A percentile compares a stretch with the other conserved stretches of the same genome.
Conservation (phyloP, 768 basidiomycete species). For the Mycena rosella region DNA sequence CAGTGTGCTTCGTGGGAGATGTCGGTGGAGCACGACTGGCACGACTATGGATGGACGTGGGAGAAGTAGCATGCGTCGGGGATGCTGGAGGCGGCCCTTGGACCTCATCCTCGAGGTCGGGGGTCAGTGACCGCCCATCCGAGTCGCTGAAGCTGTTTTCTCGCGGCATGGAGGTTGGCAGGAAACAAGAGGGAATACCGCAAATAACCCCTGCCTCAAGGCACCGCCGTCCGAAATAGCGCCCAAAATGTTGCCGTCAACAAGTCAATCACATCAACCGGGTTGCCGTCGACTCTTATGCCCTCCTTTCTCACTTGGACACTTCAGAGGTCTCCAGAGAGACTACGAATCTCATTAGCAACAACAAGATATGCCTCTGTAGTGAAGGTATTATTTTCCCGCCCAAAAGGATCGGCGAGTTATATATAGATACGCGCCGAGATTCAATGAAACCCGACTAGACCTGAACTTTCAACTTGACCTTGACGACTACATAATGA, state of each 20-base stretch:
- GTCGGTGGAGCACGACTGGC: constrained; percentile 34
- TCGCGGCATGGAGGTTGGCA: constrained; percentile 65
- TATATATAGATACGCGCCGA: too few species aligned
- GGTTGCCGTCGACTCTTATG: not conserved
- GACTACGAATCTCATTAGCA: too few species aligned
- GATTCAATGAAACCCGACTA: too few species aligned
- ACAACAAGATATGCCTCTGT: too few species aligned
- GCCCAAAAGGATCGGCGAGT: too few species aligned
- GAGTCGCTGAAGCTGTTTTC: constrained; percentile 78
- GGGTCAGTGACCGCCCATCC: constrained; percentile 74
- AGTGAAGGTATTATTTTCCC: too few species aligned
- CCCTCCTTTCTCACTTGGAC: too few species aligned
- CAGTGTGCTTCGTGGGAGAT: constrained; percentile 35
- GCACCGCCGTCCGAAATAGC: constrained; percentile 16
- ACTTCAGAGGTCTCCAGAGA: too few species aligned
- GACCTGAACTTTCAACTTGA: too few species aligned
- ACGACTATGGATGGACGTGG: constrained; percentile 31
- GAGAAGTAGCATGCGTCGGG: constrained; percentile 37
- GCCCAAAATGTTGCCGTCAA: constrained; percentile 23
- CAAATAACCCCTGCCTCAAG: constrained; percentile 7
- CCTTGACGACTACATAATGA: too few species aligned
- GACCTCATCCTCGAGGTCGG: constrained; percentile 70
- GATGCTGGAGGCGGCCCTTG: constrained; percentile 37
- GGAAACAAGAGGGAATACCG: not conserved
- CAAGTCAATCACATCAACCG: not conserved